Percentiles rank a stretch among this genome's conserved stretches.
Evolutionary conservation across 2,329 filamentous ascomycete genomes (phyloP).

Genomic region (Xylariales sp.): DNA sequence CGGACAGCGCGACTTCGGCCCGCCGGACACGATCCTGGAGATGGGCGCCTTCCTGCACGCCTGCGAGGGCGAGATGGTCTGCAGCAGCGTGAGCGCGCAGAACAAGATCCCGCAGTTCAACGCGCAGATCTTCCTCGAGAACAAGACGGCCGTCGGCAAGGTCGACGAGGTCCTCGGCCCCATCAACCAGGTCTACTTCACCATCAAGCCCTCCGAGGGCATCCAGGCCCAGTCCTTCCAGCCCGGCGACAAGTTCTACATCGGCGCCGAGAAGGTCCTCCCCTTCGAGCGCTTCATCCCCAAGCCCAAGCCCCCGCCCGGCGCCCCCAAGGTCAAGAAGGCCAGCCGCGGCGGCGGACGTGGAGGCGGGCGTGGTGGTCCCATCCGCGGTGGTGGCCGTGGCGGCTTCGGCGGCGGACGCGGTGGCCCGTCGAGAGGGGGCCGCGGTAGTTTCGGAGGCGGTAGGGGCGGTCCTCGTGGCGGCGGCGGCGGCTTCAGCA

Average conservation of each 20-base stretch:
- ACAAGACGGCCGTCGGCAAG: conserved; percentile 95
- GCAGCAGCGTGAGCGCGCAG: conserved; percentile 85
- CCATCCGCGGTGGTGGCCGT: conserved; percentile 65
- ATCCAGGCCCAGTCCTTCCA: conserved; percentile 97
- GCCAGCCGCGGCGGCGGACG: conserved; percentile 75
- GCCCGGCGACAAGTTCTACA: conserved; percentile 96
- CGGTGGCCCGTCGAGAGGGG: conserved; percentile 38
- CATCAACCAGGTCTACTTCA: conserved; percentile 98
- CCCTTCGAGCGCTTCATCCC: conserved; percentile 96
- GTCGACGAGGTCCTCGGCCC: conserved; percentile 98
- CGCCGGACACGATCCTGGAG: conserved; percentile 63
- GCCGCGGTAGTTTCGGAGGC: conserved; percentile 42
- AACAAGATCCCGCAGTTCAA: conserved; percentile 97
- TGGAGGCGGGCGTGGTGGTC: conserved; percentile 50
- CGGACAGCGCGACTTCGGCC: conserved; percentile 51
- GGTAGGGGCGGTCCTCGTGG: conserved; percentile 29
- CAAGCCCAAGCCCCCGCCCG: conserved; percentile 82
- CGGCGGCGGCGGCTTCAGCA: conserved; percentile 44
- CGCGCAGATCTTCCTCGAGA: conserved; percentile 98
- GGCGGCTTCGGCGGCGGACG: conserved; percentile 36
- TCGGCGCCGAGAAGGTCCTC: conserved; percentile 91
- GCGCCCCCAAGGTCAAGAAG: conserved; percentile 73
- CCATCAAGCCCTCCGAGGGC: conserved; percentile 95
- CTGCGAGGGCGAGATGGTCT: conserved; percentile 97
- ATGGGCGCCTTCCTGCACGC: conserved; percentile 95